Evolutionary conservation across 1,139 yeast genomes (phyloP), one percentile per base, ranked within the genome.

Genomic region (Hansenula lynferdii): DNA sequence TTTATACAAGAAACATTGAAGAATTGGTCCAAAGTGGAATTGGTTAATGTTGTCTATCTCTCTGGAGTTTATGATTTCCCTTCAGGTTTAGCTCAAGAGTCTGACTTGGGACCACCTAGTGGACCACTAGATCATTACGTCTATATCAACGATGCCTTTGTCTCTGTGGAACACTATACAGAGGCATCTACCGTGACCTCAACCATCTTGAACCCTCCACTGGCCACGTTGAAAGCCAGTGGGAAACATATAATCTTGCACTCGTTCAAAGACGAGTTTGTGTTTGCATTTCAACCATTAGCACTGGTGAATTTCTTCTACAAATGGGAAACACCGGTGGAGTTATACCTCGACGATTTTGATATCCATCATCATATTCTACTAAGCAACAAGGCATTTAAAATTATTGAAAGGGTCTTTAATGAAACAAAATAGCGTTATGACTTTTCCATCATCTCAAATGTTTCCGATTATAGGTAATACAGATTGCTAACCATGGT

Each of bases 221-320:
- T 17, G 3, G 11, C 8, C 8, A 22, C 24, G 8, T 11, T 20
- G 16, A 27, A 37, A 8, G 37, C 25, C 18, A 19, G 24, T 14
- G 52, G 53, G 15, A 33, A 36, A 20, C 33, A 60, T 11, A 38
- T 54, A 2, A 42, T 67, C 1, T 51, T 65, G 1, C 69, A 67
- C 35, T 66, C 71, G 30, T 42, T 50, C 1, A 45, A 47, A 3
- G 72, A 67, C 48, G 71, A 66, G 39, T 48, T 66, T 14, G 48
- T 67, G 6, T 42, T 53, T 14, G 28, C 42, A 3, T 47, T 51
- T 21, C 72, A 66, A 42, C 59, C 68, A 8, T 3, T 16, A n/a
- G 31, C 12, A 9, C 59, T 64, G 23, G 23, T 30, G 8, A 26
- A 42, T 1, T 51, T 57, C 51, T 43, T 56, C 10, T 31, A 26